These are phyloP conservation scores for Aspergillus candidus DNA, from an alignment of 2,329 filamentous ascomycete genomes.

Conservation along the genomic window DNA sequence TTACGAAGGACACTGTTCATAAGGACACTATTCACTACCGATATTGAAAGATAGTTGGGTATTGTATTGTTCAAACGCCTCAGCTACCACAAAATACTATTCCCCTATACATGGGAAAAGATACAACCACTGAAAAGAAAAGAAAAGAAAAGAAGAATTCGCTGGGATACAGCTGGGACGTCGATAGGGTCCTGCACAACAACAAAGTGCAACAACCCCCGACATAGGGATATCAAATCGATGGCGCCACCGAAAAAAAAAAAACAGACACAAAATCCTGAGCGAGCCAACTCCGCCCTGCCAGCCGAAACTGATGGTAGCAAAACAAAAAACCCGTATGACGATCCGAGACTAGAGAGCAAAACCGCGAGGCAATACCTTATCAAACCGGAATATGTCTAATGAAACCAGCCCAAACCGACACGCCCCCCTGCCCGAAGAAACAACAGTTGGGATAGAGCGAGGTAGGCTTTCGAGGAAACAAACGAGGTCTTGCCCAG, in stretches of 20 bases:
- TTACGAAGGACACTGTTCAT: conserved; percentile 5
- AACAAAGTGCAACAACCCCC: neutral
- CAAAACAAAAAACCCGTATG: conserved; percentile 6
- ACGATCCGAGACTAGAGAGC: too few relatives aligned
- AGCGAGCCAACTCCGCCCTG: conserved; percentile 8
- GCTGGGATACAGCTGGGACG: conserved; percentile 38
- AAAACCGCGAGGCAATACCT: too few relatives aligned
- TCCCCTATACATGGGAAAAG: conserved; percentile 14
- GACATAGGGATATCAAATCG: conserved; percentile 10
- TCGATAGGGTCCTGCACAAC: conserved; percentile 10
- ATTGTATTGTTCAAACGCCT: conserved; percentile 27
- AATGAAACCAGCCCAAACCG: too few relatives aligned
- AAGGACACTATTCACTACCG: neutral
- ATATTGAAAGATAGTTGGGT: conserved; percentile 22
- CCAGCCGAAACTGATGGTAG: conserved; percentile 5
- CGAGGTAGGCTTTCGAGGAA: too few relatives aligned
- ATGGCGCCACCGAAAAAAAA: conserved; percentile 10
- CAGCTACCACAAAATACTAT: conserved; percentile 15
- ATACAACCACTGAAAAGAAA: conserved; percentile 8
- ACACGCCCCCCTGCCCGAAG: too few relatives aligned
- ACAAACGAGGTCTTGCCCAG: too few relatives aligned
- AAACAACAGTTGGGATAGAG: too few relatives aligned
- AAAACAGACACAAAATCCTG: too few relatives aligned
- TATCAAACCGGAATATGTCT: too few relatives aligned
- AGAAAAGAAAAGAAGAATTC: conserved; percentile 14